Conservation (phyloP, 2,329 filamentous ascomycete species). For the Botrytis cinerea region DNA sequence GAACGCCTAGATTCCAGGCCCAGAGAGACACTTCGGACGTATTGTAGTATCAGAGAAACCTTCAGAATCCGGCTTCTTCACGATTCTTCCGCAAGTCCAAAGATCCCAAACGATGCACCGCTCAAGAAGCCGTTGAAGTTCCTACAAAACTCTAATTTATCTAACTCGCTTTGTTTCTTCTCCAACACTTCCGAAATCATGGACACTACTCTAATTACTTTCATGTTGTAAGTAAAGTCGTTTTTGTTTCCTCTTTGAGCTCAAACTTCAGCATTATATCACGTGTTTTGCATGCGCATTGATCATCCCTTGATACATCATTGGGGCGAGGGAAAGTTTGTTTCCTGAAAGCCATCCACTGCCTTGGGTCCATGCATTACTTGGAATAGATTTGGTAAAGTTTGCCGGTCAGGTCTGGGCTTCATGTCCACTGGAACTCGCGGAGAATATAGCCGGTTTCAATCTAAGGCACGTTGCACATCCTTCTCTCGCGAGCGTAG, state of each 20-base stretch:
- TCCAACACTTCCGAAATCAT: constrained; percentile 33
- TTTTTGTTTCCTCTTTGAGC: constrained; percentile 4
- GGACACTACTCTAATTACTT: constrained; percentile 65
- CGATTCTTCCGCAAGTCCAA: neutral
- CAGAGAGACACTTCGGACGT: neutral
- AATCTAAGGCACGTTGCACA: neutral
- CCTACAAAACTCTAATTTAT: neutral
- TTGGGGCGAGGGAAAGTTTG: neutral
- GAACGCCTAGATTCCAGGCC: neutral
- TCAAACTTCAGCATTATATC: neutral
- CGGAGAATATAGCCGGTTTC: neutral
- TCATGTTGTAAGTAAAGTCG: constrained; percentile 55
- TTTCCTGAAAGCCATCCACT: neutral
- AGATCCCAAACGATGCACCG: neutral
- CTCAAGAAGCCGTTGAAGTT: constrained; percentile 8
- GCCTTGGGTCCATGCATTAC: neutral
- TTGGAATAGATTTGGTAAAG: neutral
- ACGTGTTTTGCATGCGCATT: constrained; percentile 13
- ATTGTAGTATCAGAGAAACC: constrained; percentile 8
- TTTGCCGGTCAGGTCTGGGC: neutral
- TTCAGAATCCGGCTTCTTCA: neutral
- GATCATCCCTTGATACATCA: constrained; percentile 12
- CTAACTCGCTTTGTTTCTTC: constrained; percentile 11
- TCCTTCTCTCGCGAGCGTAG: neutral
- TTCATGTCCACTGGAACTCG: neutral